Conservation (phyloP, 2,329 filamentous ascomycete genomes). For the Aspergillus ruber region DNA sequence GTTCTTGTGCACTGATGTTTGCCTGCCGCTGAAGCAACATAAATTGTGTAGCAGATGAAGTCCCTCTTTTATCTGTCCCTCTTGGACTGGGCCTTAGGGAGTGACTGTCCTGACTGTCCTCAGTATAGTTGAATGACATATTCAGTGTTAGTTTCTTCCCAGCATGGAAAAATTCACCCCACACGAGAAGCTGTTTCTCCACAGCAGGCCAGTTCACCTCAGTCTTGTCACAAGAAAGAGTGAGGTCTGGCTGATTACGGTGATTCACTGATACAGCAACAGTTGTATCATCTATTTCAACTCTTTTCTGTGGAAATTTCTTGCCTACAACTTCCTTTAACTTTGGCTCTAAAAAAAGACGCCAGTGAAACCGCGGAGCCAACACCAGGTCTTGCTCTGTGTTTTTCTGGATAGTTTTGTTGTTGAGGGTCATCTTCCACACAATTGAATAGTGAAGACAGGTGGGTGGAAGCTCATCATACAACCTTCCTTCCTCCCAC, state of each 20-base stretch:
- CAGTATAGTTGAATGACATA: constrained; percentile 24
- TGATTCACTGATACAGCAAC: constrained; percentile 18
- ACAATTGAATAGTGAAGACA: constrained; percentile 11
- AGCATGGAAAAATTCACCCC: constrained; percentile 16
- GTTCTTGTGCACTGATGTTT: constrained; percentile 15
- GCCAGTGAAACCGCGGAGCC: constrained; percentile 6
- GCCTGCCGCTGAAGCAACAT: constrained; percentile 18
- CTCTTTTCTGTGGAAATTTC: constrained; percentile 2
- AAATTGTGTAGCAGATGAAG: constrained; percentile 5
- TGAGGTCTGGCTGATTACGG: constrained; percentile 18
- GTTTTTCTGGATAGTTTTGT: constrained; percentile 4
- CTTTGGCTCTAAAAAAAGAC: constrained; percentile 6
- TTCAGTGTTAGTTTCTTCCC: constrained; percentile 27
- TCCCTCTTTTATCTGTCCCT: constrained; percentile 5
- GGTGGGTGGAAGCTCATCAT: constrained; percentile 3
- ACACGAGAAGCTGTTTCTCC: constrained; percentile 21
- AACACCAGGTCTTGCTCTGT: constrained; percentile 9
- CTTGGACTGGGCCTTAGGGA: neutral
- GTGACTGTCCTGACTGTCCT: neutral
- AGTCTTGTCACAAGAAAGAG: constrained; percentile 18
- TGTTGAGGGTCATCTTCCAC: constrained; percentile 18
- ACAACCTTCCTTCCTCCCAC: constrained; percentile 1
- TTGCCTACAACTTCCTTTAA: constrained; percentile 6
- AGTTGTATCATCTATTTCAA: constrained; percentile 5
- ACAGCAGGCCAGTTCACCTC: constrained; percentile 23